phyloP scores from a whole-genome alignment of 805 yeast species.

The Candida khao-thaluensis region DNA sequence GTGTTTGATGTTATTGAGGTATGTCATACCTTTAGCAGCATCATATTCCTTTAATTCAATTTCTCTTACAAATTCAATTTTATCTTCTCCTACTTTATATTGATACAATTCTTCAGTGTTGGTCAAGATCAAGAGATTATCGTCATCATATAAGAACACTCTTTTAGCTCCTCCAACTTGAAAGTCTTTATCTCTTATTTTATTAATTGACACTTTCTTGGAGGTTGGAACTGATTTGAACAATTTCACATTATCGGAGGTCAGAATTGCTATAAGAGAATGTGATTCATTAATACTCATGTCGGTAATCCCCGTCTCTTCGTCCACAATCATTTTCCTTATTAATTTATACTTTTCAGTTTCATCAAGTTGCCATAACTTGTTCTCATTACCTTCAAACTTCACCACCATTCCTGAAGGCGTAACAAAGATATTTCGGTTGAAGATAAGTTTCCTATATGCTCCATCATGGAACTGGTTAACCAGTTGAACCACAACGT shows the following conservation, averaged over 20 bases:
- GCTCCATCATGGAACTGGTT: conserved; percentile 69
- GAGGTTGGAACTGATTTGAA: conserved; percentile 54
- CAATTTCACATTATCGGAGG: conserved; percentile 64
- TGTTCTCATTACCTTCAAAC: conserved; percentile 82
- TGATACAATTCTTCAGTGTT: conserved; percentile 60
- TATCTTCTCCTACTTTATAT: conserved; percentile 39
- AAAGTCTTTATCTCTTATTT: conserved; percentile 46
- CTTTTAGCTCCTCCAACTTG: conserved; percentile 56
- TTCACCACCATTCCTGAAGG: conserved; percentile 54
- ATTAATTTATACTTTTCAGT: conserved; percentile 51
- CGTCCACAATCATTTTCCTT: conserved; percentile 62
- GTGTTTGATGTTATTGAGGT: conserved; percentile 51
- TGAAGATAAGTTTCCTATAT: conserved; percentile 65
- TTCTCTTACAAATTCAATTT: conserved; percentile 41
- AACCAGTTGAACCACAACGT: conserved; percentile 63
- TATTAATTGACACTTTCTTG: conserved; percentile 46
- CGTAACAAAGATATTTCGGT: conserved; percentile 48
- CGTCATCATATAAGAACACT: conserved; percentile 46
- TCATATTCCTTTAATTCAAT: conserved; percentile 28
- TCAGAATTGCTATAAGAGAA: conserved; percentile 65
- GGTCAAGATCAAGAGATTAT: conserved; percentile 51
- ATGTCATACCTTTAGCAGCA: conserved; percentile 27
- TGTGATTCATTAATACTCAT: conserved; percentile 69
- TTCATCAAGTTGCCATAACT: conserved; percentile 64
- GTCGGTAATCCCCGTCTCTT: conserved; percentile 75